phyloP scores from a whole-genome alignment of 106 monocot genomes.

The Acanthochlamys bracteata region DNA sequence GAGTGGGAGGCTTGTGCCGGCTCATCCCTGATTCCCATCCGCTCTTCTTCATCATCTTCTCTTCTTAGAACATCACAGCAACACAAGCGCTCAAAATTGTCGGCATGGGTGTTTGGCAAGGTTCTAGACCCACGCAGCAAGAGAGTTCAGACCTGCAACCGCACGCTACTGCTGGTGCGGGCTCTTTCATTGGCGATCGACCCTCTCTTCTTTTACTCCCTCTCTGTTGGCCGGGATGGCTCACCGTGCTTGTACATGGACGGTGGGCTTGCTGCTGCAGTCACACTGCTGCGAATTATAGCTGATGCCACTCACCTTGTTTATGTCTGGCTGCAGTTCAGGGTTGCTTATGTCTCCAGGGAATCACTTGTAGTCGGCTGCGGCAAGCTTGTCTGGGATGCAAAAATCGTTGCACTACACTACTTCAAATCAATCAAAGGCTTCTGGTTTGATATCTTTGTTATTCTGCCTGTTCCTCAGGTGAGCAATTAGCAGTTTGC shows the following conservation, averaged over 20 bases:
- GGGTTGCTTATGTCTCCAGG: conserved; percentile 75
- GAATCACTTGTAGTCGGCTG: conserved; percentile 88
- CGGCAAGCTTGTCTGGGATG: conserved; percentile 92
- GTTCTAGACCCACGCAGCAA: conserved; percentile 81
- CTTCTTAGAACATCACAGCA: not conserved
- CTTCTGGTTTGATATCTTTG: conserved; percentile 83
- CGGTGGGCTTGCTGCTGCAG: conserved; percentile 27
- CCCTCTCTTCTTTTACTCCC: conserved; percentile 89
- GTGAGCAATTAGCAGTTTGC: conserved; percentile 16
- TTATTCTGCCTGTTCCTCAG: conserved; percentile 73
- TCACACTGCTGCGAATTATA: conserved; percentile 48
- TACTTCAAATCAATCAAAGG: conserved; percentile 49
- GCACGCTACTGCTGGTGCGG: conserved; percentile 53
- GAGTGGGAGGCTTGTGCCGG: conserved; percentile 69
- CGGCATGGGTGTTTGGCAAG: conserved; percentile 35
- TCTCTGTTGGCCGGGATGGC: conserved; percentile 41
- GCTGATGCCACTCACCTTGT: conserved; percentile 45
- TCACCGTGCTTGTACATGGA: conserved; percentile 49
- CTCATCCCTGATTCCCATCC: conserved; percentile 75
- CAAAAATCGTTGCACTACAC: conserved; percentile 44
- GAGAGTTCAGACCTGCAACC: conserved; percentile 65
- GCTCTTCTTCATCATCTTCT: not conserved
- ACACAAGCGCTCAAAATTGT: not conserved
- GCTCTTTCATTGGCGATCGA: conserved; percentile 73
- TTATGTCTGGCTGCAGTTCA: conserved; percentile 66